phyloP scores from a whole-genome alignment of 2,329 filamentous ascomycete genomes.

The Aspergillus arachidicola region DNA sequence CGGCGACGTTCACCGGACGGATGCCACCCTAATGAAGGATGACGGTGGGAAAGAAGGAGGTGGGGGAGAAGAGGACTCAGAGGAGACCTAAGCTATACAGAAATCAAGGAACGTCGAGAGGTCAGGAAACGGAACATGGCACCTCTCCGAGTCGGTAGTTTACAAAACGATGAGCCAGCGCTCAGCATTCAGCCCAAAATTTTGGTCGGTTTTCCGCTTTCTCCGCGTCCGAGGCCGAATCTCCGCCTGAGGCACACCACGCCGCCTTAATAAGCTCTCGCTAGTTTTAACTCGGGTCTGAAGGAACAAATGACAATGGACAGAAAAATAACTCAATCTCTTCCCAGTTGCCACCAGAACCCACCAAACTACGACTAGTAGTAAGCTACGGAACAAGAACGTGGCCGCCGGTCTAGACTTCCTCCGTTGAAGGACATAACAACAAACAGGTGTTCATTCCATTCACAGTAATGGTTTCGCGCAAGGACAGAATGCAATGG shows the following conservation, averaged over 20 bases:
- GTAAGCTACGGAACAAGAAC: too few species aligned
- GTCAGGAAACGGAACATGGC: constrained; percentile 18
- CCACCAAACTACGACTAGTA: too few species aligned
- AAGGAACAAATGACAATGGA: background rate
- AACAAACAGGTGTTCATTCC: background rate
- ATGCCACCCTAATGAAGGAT: constrained; percentile 18
- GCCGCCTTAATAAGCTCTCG: constrained; percentile 4
- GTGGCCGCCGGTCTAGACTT: too few species aligned
- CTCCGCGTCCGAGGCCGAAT: constrained; percentile 30
- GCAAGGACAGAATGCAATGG: background rate
- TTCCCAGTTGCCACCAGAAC: too few species aligned
- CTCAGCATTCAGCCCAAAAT: constrained; percentile 26
- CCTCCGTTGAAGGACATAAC: background rate
- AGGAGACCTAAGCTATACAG: constrained; percentile 9
- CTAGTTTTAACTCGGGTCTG: background rate
- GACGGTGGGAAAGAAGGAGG: constrained; percentile 14
- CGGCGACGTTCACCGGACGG: constrained; percentile 19
- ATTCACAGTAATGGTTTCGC: background rate
- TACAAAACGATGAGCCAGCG: background rate
- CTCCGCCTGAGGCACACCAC: constrained; percentile 28
- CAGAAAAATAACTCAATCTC: too few species aligned
- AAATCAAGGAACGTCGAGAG: constrained; percentile 11
- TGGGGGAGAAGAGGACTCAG: constrained; percentile 8
- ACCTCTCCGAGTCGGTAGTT: constrained; percentile 11
- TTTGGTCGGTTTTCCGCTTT: constrained; percentile 36